Percentiles rank a stretch among this genome's conserved stretches.
phyloP scores from a whole-genome alignment of 495 filamentous ascomycete genomes.

The Aspergillus coremiiformis region DNA sequence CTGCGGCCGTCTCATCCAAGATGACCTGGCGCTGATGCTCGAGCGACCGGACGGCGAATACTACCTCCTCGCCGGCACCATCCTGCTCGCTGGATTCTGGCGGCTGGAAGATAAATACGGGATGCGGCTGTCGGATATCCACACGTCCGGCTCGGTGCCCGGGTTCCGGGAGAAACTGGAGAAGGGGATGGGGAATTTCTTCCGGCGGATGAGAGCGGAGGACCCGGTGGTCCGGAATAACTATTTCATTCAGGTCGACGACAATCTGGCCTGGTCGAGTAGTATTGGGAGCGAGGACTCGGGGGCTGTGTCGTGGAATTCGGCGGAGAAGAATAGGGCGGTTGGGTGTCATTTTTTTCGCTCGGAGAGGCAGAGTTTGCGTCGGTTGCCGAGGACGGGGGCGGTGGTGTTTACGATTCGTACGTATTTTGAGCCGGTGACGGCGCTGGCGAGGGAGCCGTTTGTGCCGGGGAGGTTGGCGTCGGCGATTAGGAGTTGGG shows the following conservation, averaged over 20 bases:
- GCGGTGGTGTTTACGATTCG: slow-evolving; percentile 76
- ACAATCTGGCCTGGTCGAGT: slow-evolving; percentile 59
- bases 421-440: slow-evolving; percentile 70
- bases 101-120: slow-evolving; percentile 76
- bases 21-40: slow-evolving; percentile 84
- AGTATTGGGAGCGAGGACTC: slow-evolving; percentile 72
- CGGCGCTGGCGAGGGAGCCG: slow-evolving; percentile 56
- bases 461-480: slow-evolving; percentile 67
- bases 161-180: slow-evolving; percentile 69
- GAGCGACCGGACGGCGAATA: slow-evolving; percentile 74
- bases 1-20: slow-evolving; percentile 67
- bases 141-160: slow-evolving; percentile 75
- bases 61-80: slow-evolving; percentile 72
- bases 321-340: slow-evolving; percentile 67
- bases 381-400: slow-evolving; percentile 64
- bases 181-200: slow-evolving; percentile 78
- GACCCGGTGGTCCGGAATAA: slow-evolving; percentile 61
- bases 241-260: slow-evolving; percentile 77
- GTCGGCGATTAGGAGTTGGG: slow-evolving; percentile 74
- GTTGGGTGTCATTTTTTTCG: slow-evolving; percentile 73
- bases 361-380: slow-evolving; percentile 69
- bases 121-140: slow-evolving; percentile 78
- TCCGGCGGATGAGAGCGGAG: slow-evolving; percentile 56
- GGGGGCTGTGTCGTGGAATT: slow-evolving; percentile 60
- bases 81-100: slow-evolving; percentile 84